These are phyloP conservation scores for Casaregolazyma suthepensis DNA, from an alignment of 1,139 yeast genomes.

Conservation along the genomic window DNA sequence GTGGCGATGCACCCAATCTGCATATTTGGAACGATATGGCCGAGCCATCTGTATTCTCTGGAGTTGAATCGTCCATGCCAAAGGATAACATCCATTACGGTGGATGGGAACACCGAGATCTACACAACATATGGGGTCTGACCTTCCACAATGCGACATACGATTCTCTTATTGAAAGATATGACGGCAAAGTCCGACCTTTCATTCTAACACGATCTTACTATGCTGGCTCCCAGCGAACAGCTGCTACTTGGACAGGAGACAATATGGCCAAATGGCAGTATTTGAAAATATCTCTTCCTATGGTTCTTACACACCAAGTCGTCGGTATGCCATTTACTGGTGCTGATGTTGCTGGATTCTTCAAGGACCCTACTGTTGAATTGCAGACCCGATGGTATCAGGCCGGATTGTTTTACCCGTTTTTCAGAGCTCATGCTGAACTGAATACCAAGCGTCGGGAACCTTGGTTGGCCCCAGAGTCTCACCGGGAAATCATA, in stretches of 20 bases:
- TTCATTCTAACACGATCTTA: constrained; percentile 84
- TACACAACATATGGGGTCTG: constrained; percentile 80
- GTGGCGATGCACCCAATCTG: constrained; percentile 54
- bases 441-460: constrained; percentile 88
- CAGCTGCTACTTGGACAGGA: constrained; percentile 97
- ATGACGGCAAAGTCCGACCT: constrained; percentile 57
- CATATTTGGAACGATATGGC: constrained; percentile 98
- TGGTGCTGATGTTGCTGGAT: constrained; percentile 98
- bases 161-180: constrained; percentile 53
- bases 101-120: constrained; percentile 82
- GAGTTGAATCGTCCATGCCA: constrained; percentile 89
- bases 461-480: constrained; percentile 86
- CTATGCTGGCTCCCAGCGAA: constrained; percentile 85
- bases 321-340: constrained; percentile 85
- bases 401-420: constrained; percentile 92
- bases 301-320: constrained; percentile 80
- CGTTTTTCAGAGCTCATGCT: constrained; percentile 94
- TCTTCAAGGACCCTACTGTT: constrained; percentile 79
- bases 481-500: constrained; percentile 61
- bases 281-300: constrained; percentile 69
- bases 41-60: constrained; percentile 92
- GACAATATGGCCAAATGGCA: constrained; percentile 95
- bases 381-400: constrained; percentile 90
- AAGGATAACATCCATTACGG: constrained; percentile 74
- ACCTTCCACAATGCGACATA: constrained; percentile 77